Percentiles rank a stretch among this genome's conserved stretches.
phyloP scores from a whole-genome alignment of 345 rosid species.

The Ceriops decandra region DNA sequence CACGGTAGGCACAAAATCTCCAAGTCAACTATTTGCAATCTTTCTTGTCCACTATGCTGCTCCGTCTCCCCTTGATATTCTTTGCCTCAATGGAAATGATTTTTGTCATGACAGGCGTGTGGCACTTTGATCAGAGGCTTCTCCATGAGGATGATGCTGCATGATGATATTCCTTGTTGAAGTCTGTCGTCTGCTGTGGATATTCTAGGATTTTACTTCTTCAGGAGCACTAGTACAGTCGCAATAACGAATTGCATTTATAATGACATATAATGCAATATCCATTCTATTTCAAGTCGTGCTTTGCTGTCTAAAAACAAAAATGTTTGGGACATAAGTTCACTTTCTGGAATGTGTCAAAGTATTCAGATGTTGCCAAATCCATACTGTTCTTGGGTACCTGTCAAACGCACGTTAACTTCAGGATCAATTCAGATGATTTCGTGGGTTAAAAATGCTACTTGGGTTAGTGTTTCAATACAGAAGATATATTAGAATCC shows the following conservation, averaged over 20 bases:
- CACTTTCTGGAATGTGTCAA: not conserved
- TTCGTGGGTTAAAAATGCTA: too few species aligned
- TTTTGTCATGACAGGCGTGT: constrained; percentile 47
- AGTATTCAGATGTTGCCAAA: too few species aligned
- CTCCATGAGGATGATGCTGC: constrained; percentile 41
- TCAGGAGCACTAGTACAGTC: not conserved
- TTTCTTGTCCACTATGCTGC: too few species aligned
- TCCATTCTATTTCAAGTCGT: too few species aligned
- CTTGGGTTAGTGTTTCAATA: not conserved
- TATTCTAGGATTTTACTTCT: not conserved
- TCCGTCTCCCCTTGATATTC: not conserved
- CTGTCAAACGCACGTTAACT: too few species aligned
- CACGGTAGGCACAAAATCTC: constrained; percentile 23
- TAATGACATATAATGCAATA: too few species aligned
- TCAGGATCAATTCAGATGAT: too few species aligned
- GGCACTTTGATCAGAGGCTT: constrained; percentile 89
- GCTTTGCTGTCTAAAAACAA: too few species aligned
- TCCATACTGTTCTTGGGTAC: too few species aligned
- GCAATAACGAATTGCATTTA: not conserved
- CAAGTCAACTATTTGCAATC: not conserved
- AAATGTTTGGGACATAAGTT: not conserved
- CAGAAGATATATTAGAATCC: not conserved
- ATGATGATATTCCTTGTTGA: constrained; percentile 9
- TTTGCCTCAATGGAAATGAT: not conserved
- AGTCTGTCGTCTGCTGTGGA: not conserved